phyloP scores from a whole-genome alignment of 2,329 filamentous ascomycete species.

The Kalmusia sp. region DNA sequence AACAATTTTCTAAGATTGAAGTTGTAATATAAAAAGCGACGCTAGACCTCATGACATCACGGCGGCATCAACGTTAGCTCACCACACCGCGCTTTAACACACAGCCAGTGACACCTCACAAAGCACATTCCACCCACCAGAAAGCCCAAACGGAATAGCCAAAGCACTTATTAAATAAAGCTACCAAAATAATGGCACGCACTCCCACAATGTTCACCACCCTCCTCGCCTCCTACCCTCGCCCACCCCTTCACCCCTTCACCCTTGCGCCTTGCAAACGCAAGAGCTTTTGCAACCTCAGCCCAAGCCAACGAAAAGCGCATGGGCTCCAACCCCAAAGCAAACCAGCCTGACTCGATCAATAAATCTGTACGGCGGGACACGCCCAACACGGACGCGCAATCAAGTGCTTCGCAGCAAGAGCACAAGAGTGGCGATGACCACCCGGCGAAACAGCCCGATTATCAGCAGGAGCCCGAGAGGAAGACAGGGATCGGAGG shows the following conservation, averaged over 20 bases:
- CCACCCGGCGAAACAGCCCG: conserved; percentile 49
- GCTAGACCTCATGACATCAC: too few species aligned
- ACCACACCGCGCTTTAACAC: too few species aligned
- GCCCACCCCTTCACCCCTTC: background rate
- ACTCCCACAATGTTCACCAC: background rate
- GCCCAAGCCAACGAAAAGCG: background rate
- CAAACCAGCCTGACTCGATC: conserved; percentile 12
- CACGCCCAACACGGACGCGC: conserved; percentile 34
- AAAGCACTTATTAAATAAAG: too few species aligned
- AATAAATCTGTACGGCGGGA: conserved; percentile 29
- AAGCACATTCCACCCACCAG: too few species aligned
- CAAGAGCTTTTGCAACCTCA: background rate
- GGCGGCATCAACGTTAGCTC: too few species aligned
- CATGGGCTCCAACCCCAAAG: conserved; percentile 9
- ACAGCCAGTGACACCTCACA: too few species aligned
- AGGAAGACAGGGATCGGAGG: conserved; percentile 44
- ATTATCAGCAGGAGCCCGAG: conserved; percentile 38
- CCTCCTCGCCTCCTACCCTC: background rate
- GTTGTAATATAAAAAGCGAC: too few species aligned
- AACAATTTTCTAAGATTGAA: too few species aligned
- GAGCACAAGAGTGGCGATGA: conserved; percentile 38
- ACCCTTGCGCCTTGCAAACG: background rate
- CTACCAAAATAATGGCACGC: background rate
- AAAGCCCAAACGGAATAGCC: too few species aligned
- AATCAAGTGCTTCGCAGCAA: conserved; percentile 40